A percentile compares a stretch with the other conserved stretches of the same genome.
phyloP scores from a whole-genome alignment of 2,329 filamentous ascomycete species.

The Chaetomium sp. region DNA sequence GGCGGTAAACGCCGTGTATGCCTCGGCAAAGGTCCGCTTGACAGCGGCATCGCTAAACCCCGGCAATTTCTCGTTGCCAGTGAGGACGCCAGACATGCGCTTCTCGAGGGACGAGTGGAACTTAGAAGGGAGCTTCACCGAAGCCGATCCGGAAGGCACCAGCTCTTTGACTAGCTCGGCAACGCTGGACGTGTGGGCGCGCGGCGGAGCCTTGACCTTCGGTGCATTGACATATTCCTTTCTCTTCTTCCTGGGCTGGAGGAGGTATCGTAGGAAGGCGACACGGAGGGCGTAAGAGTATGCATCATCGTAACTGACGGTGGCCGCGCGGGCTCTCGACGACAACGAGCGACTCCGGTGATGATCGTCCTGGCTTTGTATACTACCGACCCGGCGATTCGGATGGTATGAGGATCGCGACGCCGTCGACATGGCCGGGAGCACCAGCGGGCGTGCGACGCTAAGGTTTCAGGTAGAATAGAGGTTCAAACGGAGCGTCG shows the following conservation, averaged over 20 bases:
- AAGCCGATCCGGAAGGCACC: conserved; percentile 36
- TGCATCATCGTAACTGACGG: conserved; percentile 67
- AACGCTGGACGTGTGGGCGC: conserved; percentile 64
- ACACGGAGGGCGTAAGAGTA: conserved; percentile 86
- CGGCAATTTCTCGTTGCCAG: conserved; percentile 74
- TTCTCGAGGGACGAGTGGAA: conserved; percentile 54
- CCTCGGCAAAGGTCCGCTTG: conserved; percentile 90
- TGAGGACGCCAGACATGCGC: conserved; percentile 71
- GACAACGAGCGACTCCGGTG: conserved; percentile 38
- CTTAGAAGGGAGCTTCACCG: conserved; percentile 52
- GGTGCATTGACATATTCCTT: conserved; percentile 74
- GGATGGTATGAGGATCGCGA: conserved; percentile 43
- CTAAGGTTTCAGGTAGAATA: too few relatives aligned
- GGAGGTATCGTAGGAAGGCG: conserved; percentile 85
- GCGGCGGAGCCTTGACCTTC: conserved; percentile 56
- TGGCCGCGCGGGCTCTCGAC: conserved; percentile 38
- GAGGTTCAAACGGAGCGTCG: neutral
- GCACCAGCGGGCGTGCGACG: neutral
- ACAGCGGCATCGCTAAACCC: conserved; percentile 88
- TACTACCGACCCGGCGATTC: conserved; percentile 35
- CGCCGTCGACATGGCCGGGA: conserved; percentile 42
- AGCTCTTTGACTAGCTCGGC: conserved; percentile 88
- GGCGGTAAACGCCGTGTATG: conserved; percentile 88
- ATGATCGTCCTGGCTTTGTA: conserved; percentile 30
- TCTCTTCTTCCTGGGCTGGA: conserved; percentile 83